These are phyloP conservation scores for Microascus cirrosus DNA, from an alignment of 2,329 filamentous ascomycete genomes.

Conservation along the genomic window DNA sequence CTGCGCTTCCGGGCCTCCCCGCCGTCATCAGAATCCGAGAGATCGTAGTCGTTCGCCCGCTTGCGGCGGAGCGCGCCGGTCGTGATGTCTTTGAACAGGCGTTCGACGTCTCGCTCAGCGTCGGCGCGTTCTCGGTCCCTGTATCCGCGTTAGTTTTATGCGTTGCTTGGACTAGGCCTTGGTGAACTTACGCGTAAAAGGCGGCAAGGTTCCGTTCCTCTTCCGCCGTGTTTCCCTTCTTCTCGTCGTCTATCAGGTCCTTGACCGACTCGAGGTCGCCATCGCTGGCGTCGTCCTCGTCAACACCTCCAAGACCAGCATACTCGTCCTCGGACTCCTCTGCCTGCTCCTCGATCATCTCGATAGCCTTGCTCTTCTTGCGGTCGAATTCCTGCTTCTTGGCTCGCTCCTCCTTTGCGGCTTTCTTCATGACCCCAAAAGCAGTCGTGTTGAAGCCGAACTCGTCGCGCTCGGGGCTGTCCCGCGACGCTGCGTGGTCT, in stretches of 20 bases:
- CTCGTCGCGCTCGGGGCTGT: slow-evolving; percentile 16
- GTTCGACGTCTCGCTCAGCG: slow-evolving; percentile 81
- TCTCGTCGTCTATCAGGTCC: slow-evolving; percentile 76
- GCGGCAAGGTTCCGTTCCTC: slow-evolving; percentile 76
- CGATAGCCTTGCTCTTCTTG: slow-evolving; percentile 77
- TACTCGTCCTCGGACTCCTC: slow-evolving; percentile 98
- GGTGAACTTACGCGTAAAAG: slow-evolving; percentile 69
- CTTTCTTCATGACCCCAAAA: slow-evolving; percentile 60
- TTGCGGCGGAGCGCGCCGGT: slow-evolving; percentile 80
- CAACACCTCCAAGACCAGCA: slow-evolving; percentile 79
- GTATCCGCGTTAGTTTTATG: background rate
- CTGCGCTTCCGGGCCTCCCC: slow-evolving; percentile 64
- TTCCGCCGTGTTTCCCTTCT: slow-evolving; percentile 29
- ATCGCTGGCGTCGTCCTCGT: slow-evolving; percentile 75
- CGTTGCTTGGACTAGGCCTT: background rate
- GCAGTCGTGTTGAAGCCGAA: slow-evolving; percentile 40
- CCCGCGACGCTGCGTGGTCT: slow-evolving; percentile 15
- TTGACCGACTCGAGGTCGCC: slow-evolving; percentile 55
- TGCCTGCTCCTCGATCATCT: slow-evolving; percentile 84
- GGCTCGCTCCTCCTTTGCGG: slow-evolving; percentile 39
- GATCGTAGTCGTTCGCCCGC: slow-evolving; percentile 68
- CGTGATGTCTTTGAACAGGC: slow-evolving; percentile 86
- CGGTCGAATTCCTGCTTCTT: slow-evolving; percentile 52
- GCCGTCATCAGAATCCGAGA: slow-evolving; percentile 86
- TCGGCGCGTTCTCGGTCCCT: slow-evolving; percentile 69